Evolutionary conservation across 1,284 basidiomycete genomes (phyloP), one percentile per base, ranked within the genome.

Genomic region (Thelephora terrestris): DNA sequence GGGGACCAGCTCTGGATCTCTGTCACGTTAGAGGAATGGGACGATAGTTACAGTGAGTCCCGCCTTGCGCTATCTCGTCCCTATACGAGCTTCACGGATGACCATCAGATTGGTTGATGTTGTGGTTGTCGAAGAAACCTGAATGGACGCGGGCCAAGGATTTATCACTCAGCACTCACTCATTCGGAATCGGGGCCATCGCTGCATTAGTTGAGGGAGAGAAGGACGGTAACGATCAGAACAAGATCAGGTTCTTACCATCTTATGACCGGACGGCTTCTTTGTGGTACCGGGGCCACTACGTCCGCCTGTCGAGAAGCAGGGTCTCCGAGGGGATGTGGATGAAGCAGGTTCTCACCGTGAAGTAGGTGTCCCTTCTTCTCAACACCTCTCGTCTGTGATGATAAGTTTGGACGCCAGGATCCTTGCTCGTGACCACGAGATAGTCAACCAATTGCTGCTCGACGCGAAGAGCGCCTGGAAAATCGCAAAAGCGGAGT

Each of bases 71-170:
- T n/a, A n/a, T n/a, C n/a, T 47, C n/a, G n/a, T n/a, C n/a, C n/a
- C n/a, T n/a, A n/a, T 32, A 12, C 9, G 20, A 36, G 43, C 42
- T 47, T 52, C 17, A 50, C 36, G 44, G 48, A 4, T 32, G 7
- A 14, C 14, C 29, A 32, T 12, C 14, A 32, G 29, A 6, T 32
- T 81, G 80, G 79, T 71, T 82, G 60, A 73, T 80, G 68, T 60
- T 72, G 23, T 82, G 80, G 79, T 62, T 83, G 2, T 73, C 76
- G 4, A 70, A 70, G 46, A 76, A 78, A 20, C 67, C 71, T 24
- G 66, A 66, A 20, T 79, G 73, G 73, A 56, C 63, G 66, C 50
- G 62, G 43, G 70, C 75, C 3, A 71, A 78, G 7, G 71, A 73
- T 46, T 64, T 82, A n/a, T 66, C 78, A 48, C 64, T 82, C 35